phyloP scores from a whole-genome alignment of 2,329 filamentous ascomycete genomes.

The Annulohypoxylon truncatum region DNA sequence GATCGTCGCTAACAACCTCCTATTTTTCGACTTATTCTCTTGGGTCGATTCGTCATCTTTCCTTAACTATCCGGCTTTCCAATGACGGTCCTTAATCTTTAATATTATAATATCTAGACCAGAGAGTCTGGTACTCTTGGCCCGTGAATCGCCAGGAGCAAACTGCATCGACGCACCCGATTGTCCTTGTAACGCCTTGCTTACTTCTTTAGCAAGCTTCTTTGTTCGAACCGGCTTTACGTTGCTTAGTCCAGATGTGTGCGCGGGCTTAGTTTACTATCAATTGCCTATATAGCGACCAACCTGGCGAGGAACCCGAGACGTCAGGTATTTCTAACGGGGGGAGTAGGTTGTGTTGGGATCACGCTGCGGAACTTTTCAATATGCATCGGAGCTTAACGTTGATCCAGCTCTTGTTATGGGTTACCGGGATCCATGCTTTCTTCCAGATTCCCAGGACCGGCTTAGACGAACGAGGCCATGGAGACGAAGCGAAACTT shows the following conservation, averaged over 20 bases:
- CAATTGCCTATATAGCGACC: constrained; percentile 19
- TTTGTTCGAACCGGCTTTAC: constrained; percentile 12
- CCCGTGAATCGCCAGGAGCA: constrained; percentile 34
- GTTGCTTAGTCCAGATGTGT: constrained; percentile 27
- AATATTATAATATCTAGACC: constrained; percentile 47
- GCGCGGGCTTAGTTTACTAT: constrained; percentile 21
- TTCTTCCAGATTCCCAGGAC: constrained; percentile 56
- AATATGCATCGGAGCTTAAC: constrained; percentile 49
- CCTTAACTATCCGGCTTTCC: constrained; percentile 32
- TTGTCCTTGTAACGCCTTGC: constrained; percentile 18
- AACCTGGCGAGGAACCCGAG: constrained; percentile 12
- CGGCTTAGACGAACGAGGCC: constrained; percentile 13
- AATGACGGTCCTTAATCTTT: constrained; percentile 48
- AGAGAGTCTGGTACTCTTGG: constrained; percentile 49
- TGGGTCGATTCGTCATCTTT: constrained; percentile 30
- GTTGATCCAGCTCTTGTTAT: constrained; percentile 62
- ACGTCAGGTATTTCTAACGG: constrained; percentile 13
- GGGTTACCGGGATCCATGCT: constrained; percentile 58
- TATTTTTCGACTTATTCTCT: constrained; percentile 29
- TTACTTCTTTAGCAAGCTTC: constrained; percentile 23
- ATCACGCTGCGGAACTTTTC: constrained; percentile 17
- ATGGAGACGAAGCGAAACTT: neutral
- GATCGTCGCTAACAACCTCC: constrained; percentile 24
- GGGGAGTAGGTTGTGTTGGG: constrained; percentile 29
- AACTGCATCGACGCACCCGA: constrained; percentile 31